phyloP scores from a whole-genome alignment of 805 yeast species.

The Starmerella stellata region DNA sequence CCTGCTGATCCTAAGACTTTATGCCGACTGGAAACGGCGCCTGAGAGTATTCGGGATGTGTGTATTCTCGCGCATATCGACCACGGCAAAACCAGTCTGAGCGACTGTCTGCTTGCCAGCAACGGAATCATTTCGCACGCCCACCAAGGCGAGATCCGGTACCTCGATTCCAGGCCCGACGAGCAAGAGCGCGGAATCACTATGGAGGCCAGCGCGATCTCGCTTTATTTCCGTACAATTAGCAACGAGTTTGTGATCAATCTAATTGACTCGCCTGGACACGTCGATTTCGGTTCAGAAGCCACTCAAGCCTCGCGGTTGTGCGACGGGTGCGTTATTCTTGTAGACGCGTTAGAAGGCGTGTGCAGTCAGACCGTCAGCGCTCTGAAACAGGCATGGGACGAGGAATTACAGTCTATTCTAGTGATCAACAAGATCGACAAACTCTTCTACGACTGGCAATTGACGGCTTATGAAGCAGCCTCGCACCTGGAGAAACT shows the following conservation, averaged over 20 bases:
- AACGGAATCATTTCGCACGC: conserved; percentile 91
- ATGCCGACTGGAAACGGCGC: conserved; percentile 46
- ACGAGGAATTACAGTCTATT: conserved; percentile 72
- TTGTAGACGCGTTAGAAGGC: conserved; percentile 95
- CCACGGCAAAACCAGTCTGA: conserved; percentile 91
- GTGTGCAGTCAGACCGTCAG: conserved; percentile 95
- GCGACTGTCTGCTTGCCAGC: conserved; percentile 81
- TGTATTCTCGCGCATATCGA: conserved; percentile 97
- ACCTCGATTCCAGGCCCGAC: conserved; percentile 81
- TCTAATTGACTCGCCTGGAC: conserved; percentile 97
- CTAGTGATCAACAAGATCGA: conserved; percentile 84
- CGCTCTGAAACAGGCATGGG: conserved; percentile 83
- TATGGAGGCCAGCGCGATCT: conserved; percentile 92
- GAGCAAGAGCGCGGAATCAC: conserved; percentile 94
- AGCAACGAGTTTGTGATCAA: conserved; percentile 65
- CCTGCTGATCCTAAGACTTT: conserved; percentile 44
- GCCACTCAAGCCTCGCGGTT: conserved; percentile 89
- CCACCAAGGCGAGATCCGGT: conserved; percentile 88
- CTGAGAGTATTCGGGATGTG: conserved; percentile 62
- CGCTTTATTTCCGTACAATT: conserved; percentile 50
- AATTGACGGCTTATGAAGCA: conserved; percentile 69
- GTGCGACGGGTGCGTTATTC: conserved; percentile 90
- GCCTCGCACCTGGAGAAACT: conserved; percentile 58
- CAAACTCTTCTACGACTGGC: conserved; percentile 63
- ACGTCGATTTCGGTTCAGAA: conserved; percentile 88